phyloP scores from a whole-genome alignment of 345 rosid genomes.

The Salix purpurea region DNA sequence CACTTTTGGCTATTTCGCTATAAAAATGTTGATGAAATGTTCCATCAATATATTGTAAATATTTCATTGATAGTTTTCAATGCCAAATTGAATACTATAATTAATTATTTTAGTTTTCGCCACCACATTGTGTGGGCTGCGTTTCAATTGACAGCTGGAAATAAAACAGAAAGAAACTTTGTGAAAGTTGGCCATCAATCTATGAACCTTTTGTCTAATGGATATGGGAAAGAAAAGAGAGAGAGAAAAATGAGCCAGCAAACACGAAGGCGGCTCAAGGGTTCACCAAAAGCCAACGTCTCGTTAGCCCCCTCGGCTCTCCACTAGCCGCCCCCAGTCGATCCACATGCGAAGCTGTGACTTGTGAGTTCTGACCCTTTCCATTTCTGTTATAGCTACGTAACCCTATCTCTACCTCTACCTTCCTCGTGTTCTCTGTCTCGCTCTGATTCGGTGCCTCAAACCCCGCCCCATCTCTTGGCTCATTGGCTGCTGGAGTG shows the following conservation, averaged over 20 bases:
- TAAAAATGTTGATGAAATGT: too few relatives aligned
- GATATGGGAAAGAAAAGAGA: background rate
- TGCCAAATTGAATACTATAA: too few relatives aligned
- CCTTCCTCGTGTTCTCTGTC: background rate
- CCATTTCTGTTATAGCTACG: conserved; percentile 10
- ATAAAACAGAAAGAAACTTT: background rate
- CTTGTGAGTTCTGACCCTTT: conserved; percentile 21
- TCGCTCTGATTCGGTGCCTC: background rate
- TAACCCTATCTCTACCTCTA: background rate
- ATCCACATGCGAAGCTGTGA: background rate
- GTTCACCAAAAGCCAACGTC: conserved; percentile 40
- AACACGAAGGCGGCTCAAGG: conserved; percentile 41
- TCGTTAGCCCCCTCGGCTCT: conserved; percentile 14
- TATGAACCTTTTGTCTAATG: conserved; percentile 12
- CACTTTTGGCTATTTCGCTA: too few relatives aligned
- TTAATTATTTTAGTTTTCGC: background rate
- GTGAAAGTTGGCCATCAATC: background rate
- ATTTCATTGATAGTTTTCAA: too few relatives aligned
- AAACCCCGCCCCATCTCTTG: conserved; percentile 32
- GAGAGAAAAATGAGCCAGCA: background rate
- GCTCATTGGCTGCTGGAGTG: conserved; percentile 44
- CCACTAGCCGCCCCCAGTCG: conserved; percentile 38
- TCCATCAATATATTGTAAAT: too few relatives aligned
- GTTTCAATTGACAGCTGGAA: background rate
- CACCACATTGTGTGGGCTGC: conserved; percentile 7